These are phyloP conservation scores for Penicillium malachiteum DNA, from an alignment of 495 filamentous ascomycete species.

Conservation along the genomic window DNA sequence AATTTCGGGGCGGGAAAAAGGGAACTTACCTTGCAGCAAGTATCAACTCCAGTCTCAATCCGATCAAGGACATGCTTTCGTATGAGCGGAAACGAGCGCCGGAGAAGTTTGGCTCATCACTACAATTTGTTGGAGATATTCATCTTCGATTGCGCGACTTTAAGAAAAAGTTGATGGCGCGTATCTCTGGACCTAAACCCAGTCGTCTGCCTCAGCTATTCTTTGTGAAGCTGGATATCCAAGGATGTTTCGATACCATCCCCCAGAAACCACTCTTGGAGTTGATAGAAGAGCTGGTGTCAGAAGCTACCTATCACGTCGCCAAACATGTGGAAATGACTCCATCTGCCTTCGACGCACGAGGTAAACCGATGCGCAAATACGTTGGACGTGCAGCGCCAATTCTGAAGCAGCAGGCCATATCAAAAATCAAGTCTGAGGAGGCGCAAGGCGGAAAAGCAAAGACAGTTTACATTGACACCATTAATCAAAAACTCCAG, in stretches of 20 bases:
- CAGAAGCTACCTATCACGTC: slow-evolving; percentile 67
- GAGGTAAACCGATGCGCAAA: slow-evolving; percentile 55
- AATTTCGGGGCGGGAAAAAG: slow-evolving; percentile 45
- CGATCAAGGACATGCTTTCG: slow-evolving; percentile 72
- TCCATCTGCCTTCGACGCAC: slow-evolving; percentile 21
- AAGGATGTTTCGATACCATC: slow-evolving; percentile 93
- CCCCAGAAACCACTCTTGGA: slow-evolving; percentile 72
- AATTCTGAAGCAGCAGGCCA: slow-evolving; percentile 47
- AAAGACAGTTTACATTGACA: slow-evolving; percentile 76
- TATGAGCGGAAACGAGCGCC: slow-evolving; percentile 72
- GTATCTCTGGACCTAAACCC: not conserved
- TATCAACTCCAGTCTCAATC: slow-evolving; percentile 78
- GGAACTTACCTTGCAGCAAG: slow-evolving; percentile 56
- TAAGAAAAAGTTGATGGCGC: slow-evolving; percentile 37
- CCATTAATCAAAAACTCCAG: slow-evolving; percentile 50
- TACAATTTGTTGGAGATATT: slow-evolving; percentile 81
- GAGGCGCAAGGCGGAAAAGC: slow-evolving; percentile 40
- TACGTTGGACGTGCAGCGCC: slow-evolving; percentile 62
- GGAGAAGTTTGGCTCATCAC: slow-evolving; percentile 63
- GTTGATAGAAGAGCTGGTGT: slow-evolving; percentile 62
- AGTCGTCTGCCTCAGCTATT: slow-evolving; percentile 47
- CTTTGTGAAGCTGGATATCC: slow-evolving; percentile 90
- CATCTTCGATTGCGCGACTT: slow-evolving; percentile 73
- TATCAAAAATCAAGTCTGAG: slow-evolving; percentile 54
- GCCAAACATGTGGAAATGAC: slow-evolving; percentile 71